Evolutionary conservation across 805 yeast species (phyloP), one percentile per base, ranked within the genome.

Genomic region (Nakazawaea holstii): DNA sequence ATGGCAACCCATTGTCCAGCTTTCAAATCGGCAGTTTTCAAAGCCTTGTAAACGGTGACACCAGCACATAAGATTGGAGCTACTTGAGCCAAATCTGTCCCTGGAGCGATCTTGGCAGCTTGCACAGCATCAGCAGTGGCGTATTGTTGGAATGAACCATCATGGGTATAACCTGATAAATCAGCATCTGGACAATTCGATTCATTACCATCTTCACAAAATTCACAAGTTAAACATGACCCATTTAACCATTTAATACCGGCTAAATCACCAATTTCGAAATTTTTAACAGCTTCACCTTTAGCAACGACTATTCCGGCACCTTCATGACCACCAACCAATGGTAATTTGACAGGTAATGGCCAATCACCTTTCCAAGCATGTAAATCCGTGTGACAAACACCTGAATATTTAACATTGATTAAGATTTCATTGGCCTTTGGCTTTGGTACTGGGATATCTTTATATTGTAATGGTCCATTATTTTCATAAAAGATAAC

Each of bases 331-430:
- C 87, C 87, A 57, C 87, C 87, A 40, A 80, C 83, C 56, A 80
- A 69, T 37, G 85, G 86, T 56, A 80, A 68, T 70, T 60, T 74
- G 64, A 59, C 70, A 60, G 66, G 76, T 67, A 81, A 71, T 51
- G 86, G 80, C 85, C 84, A 80, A 60, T 80, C 85, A 59, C 84
- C 84, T 60, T 79, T 76, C 84, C 84, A 80, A 38, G 87, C 87
- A 68, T 82, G 87, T 62, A 82, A 75, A 62, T 82, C 87, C 28
- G 87, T 80, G 72, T 82, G 87, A 63, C 87, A 82, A 49, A 82
- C 87, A 66, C 87, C 87, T 10, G 87, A 81, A 69, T 79, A 82
- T 67, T 80, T 80, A 61, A 82, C 82, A 60, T 82, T 76, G 58
- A 82, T 72, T 62, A 82, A 72, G 50, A 82, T 67, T 65, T 82